phyloP scores from a whole-genome alignment of 192 early-diverging fungal species.

The Backusella luteola region DNA sequence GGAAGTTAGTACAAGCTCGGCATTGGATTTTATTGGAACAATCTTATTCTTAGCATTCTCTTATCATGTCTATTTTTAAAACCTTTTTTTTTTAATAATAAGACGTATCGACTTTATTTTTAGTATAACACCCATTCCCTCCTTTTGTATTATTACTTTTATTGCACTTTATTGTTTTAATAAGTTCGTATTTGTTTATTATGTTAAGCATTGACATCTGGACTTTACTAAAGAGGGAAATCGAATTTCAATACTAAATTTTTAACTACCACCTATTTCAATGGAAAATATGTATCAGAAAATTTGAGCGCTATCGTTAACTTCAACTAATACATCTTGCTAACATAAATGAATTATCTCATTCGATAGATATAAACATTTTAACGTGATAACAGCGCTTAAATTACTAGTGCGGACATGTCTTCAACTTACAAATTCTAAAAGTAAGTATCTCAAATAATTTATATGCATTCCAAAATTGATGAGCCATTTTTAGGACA shows the following conservation, averaged over 20 bases:
- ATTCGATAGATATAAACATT: not conserved
- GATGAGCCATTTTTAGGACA: too few relatives aligned
- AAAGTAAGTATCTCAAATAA: not conserved
- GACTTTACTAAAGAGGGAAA: not conserved
- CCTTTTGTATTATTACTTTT: not conserved
- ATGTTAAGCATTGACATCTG: not conserved
- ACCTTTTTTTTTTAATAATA: not conserved
- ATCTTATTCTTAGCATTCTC: not conserved
- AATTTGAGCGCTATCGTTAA: not conserved
- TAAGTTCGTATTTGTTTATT: not conserved
- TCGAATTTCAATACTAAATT: not conserved
- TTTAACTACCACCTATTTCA: not conserved
- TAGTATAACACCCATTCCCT: not conserved
- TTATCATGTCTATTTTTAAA: not conserved
- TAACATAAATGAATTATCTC: not conserved
- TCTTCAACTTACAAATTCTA: not conserved
- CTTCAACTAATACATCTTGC: not conserved
- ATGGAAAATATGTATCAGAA: not conserved
- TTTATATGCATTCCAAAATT: too few relatives aligned
- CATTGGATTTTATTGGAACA: not conserved
- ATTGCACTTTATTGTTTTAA: not conserved
- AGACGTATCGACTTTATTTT: not conserved
- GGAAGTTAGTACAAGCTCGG: not conserved
- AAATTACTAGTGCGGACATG: not conserved
- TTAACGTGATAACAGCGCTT: not conserved